Conservation (phyloP, 176 grass and related monocot species). For the Oryza meridionalis region DNA sequence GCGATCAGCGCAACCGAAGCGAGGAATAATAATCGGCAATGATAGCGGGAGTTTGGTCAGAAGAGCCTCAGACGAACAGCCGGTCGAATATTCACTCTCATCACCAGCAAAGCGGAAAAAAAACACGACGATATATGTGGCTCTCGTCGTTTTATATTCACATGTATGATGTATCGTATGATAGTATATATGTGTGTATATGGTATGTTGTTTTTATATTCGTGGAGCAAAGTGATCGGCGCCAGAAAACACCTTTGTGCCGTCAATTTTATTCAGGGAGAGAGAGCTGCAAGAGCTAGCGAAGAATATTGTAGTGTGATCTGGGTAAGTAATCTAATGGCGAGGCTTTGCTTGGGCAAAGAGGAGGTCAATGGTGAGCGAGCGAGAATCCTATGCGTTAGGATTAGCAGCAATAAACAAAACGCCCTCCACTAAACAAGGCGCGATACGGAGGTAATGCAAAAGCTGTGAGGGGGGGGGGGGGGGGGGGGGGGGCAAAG, state of each 20-base stretch:
- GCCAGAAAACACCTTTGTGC: slow-evolving; percentile 41
- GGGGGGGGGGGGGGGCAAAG: too few species aligned
- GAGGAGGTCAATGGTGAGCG: slow-evolving; percentile 24
- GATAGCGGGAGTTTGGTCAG: slow-evolving; percentile 32
- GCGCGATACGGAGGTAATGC: slow-evolving; percentile 40
- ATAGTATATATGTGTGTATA: background rate
- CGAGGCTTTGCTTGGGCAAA: background rate
- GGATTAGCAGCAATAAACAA: background rate
- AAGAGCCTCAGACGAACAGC: background rate
- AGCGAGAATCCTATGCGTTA: slow-evolving; percentile 46
- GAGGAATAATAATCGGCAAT: slow-evolving; percentile 39
- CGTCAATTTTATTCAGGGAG: slow-evolving; percentile 3
- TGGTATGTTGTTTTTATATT: background rate
- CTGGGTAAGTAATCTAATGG: slow-evolving; percentile 13
- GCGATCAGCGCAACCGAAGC: slow-evolving; percentile 33
- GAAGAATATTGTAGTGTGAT: slow-evolving; percentile 30
- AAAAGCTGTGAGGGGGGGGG: background rate
- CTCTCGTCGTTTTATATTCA: background rate
- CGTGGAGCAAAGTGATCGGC: background rate
- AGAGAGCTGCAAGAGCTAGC: background rate
- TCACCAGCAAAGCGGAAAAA: slow-evolving; percentile 9
- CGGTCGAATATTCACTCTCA: slow-evolving; percentile 40
- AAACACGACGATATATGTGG: slow-evolving; percentile 16
- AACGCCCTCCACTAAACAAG: slow-evolving; percentile 34
- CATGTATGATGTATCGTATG: background rate